Conservation (phyloP, 331 rosid genomes). For the Malus hybrid region DNA sequence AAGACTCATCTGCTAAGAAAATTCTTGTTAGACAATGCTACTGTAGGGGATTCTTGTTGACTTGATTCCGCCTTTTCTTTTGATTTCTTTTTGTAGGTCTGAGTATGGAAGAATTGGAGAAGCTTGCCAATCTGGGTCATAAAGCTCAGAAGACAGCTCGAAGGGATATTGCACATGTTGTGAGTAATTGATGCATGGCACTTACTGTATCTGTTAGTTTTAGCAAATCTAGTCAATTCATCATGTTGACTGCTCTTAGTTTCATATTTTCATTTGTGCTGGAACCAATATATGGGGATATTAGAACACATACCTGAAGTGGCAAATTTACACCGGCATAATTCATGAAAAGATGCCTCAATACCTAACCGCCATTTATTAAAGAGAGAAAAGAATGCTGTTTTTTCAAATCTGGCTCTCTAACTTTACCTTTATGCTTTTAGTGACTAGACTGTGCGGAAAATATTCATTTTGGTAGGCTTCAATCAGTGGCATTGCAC, state of each 20-base stretch:
- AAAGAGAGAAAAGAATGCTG: not conserved
- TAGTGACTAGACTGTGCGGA: not conserved
- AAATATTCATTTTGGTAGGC: not conserved
- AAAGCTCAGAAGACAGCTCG: slow-evolving; percentile 82
- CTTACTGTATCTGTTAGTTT: not conserved
- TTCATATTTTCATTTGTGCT: not conserved
- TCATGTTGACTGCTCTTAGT: not conserved
- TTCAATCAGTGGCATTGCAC: not conserved
- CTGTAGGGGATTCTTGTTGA: not conserved
- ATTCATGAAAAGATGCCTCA: not conserved
- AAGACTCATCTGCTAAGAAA: not conserved
- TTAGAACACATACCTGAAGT: not conserved
- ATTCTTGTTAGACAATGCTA: not conserved
- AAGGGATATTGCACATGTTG: slow-evolving; percentile 86
- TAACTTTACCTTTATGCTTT: not conserved
- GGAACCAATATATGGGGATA: not conserved
- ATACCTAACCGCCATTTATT: not conserved
- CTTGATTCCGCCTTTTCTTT: not conserved
- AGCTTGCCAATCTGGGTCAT: slow-evolving; percentile 64
- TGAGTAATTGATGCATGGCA: slow-evolving; percentile 35
- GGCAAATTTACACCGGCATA: not conserved
- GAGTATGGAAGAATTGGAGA: slow-evolving; percentile 60
- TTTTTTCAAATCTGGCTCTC: not conserved
- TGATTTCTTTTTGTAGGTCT: slow-evolving; percentile 41
- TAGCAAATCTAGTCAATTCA: not conserved